These are phyloP conservation scores for Groenewaldozyma tartarivorans DNA, from an alignment of 805 yeast species.

Conservation along the genomic window DNA sequence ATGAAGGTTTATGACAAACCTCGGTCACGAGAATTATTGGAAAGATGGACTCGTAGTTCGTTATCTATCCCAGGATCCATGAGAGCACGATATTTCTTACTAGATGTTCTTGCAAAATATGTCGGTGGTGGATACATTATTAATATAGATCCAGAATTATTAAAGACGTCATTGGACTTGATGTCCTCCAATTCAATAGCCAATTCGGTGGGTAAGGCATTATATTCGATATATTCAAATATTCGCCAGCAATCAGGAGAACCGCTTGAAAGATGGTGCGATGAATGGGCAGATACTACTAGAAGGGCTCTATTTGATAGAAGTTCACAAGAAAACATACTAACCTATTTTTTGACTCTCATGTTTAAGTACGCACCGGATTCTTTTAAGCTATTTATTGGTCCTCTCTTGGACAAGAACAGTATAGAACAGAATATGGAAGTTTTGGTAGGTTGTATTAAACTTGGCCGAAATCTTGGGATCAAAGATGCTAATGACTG, in stretches of 20 bases:
- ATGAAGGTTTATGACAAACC: slow-evolving; percentile 20
- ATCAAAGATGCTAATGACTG: slow-evolving; percentile 41
- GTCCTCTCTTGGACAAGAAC: slow-evolving; percentile 13
- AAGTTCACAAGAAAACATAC: slow-evolving; percentile 37
- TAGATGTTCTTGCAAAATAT: slow-evolving; percentile 48
- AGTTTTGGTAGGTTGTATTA: slow-evolving; percentile 44
- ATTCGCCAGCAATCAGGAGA: slow-evolving; percentile 1
- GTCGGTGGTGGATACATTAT: slow-evolving; percentile 36
- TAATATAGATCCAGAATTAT: slow-evolving; percentile 36
- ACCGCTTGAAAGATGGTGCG: slow-evolving; percentile 34
- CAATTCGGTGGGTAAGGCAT: slow-evolving; percentile 34
- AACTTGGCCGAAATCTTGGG: slow-evolving; percentile 53
- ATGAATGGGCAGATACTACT: slow-evolving; percentile 40
- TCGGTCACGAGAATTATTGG: slow-evolving; percentile 10
- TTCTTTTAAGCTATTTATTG: slow-evolving; percentile 34
- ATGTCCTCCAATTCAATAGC: slow-evolving; percentile 56
- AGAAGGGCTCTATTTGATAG: slow-evolving; percentile 27
- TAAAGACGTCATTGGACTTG: slow-evolving; percentile 36
- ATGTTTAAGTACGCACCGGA: slow-evolving; percentile 45
- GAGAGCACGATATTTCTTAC: slow-evolving; percentile 51
- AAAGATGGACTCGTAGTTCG: slow-evolving; percentile 38
- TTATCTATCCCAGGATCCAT: slow-evolving; percentile 39
- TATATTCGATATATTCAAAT: slow-evolving; percentile 13
- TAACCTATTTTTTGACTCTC: slow-evolving; percentile 51
- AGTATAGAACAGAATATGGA: slow-evolving; percentile 24